Evolutionary conservation across 2,329 filamentous ascomycete species (phyloP), one percentile per base, ranked within the genome.

Genomic region (Ilyonectria sp.): DNA sequence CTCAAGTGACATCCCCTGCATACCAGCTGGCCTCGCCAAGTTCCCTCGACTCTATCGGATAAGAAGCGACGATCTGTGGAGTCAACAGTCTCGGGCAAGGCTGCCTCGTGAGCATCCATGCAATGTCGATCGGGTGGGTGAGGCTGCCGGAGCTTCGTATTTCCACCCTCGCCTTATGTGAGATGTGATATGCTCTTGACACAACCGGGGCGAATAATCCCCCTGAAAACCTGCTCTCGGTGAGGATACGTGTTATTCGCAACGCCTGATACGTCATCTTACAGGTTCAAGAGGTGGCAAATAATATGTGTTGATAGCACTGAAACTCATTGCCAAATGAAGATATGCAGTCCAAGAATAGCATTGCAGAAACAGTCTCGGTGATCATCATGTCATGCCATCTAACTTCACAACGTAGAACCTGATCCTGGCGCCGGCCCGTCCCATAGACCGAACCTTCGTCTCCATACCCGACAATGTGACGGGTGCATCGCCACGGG

Each of bases 371-470:
- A 33, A 10, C 17, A 3, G 17, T 15, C 50, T 37, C n/a, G 29
- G 19, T 21, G n/a, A 52, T 9, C 4, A 19, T 21, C 17, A 33
- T 11, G 17, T 21, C n/a, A 31, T 21, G n/a, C 3, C 13, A 21
- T 35, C 15, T 13, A 53, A 21, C 50, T 23, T 5, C 29, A 35
- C 31, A 53, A 35, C 33, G 29, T 13, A 35, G n/a, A 35, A 13
- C 50, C 31, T 35, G 17, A 21, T 21, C 26, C n/a, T 13, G 8
- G 29, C n/a, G 23, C 9, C 26, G 49, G 29, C 29, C 49, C 49
- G 49, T 33, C 29, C 49, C 29, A 52, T 52, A 10, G 49, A 21
- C 26, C 6, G 17, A 52, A 33, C 49, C 49, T 52, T 52, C 49
- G 29, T 33, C 15, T n/a, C 15, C n/a, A 19, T 33, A 19, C 29